phyloP scores from a whole-genome alignment of 148 eudicot species.

The Linanthus parryae region DNA sequence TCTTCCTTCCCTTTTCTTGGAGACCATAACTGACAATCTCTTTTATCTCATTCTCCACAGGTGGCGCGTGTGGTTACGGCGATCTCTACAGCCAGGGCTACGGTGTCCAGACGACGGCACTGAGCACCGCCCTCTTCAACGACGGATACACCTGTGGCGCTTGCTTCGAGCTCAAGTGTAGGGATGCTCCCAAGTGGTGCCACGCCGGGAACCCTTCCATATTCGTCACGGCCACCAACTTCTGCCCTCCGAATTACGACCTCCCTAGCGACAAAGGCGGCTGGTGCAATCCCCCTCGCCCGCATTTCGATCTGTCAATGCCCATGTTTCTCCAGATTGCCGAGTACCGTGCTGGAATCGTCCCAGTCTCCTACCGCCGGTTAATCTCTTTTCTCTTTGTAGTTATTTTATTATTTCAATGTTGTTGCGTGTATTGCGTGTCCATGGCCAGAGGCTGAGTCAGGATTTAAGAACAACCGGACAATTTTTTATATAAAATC shows the following conservation, averaged over 20 bases:
- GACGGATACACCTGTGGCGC: constrained; percentile 38
- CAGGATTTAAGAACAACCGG: not conserved
- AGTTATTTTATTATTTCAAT: not conserved
- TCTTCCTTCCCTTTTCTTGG: too few relatives aligned
- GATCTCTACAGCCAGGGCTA: constrained; percentile 26
- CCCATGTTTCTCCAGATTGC: constrained; percentile 30
- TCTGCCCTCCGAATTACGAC: constrained; percentile 39
- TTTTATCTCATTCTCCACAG: too few relatives aligned
- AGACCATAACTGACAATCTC: too few relatives aligned
- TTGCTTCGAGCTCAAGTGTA: constrained; percentile 29
- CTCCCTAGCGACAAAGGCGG: constrained; percentile 36
- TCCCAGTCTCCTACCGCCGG: constrained; percentile 23
- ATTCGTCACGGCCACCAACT: constrained; percentile 29
- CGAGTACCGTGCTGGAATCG: constrained; percentile 22
- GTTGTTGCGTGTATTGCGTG: not conserved
- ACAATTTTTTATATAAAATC: too few relatives aligned
- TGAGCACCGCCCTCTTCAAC: constrained; percentile 35
- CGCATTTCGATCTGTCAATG: constrained; percentile 42
- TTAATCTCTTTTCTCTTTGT: not conserved
- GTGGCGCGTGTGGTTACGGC: constrained; percentile 26
- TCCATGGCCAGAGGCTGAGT: too few relatives aligned
- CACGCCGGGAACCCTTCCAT: constrained; percentile 27
- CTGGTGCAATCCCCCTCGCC: constrained; percentile 36
- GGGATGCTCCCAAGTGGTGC: constrained; percentile 24
- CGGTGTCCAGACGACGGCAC: constrained; percentile 18